Conservation (phyloP, 169 alveolate species). For the Cryptosporidium bovis region DNA sequence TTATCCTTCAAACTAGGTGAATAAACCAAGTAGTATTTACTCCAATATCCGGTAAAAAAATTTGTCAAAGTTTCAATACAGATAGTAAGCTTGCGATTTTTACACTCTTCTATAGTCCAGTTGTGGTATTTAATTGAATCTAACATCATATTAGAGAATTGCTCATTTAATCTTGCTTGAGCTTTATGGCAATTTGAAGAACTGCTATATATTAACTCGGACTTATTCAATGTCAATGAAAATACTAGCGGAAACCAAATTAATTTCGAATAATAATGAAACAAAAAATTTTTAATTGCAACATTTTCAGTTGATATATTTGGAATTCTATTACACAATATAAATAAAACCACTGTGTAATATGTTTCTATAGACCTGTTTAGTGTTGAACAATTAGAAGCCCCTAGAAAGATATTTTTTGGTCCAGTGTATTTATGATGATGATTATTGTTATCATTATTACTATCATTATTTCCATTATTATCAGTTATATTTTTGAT, state of each 20-base stretch:
- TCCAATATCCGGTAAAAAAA: constrained; percentile 21
- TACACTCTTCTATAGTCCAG: constrained; percentile 38
- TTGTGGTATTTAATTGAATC: constrained; percentile 17
- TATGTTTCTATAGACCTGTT: constrained; percentile 25
- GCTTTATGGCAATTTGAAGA: constrained; percentile 16
- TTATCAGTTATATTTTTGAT: background rate
- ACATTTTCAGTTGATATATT: background rate
- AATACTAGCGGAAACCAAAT: constrained; percentile 48
- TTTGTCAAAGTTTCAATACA: background rate
- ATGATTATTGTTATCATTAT: too few relatives aligned
- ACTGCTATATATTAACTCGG: background rate
- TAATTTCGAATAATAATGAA: constrained; percentile 27
- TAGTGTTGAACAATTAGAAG: constrained; percentile 9
- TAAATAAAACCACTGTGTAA: constrained; percentile 19
- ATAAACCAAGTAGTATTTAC: background rate
- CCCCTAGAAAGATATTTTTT: background rate
- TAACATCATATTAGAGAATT: constrained; percentile 39
- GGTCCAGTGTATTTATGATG: background rate
- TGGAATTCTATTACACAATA: constrained; percentile 7
- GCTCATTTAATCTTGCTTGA: constrained; percentile 7
- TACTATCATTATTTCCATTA: background rate
- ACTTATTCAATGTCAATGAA: background rate
- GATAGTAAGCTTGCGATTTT: background rate
- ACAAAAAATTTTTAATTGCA: constrained; percentile 7
- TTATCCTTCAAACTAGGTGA: background rate